Percentiles rank a stretch among this genome's conserved stretches.
These are phyloP conservation scores for Elaeis oleifera DNA, from an alignment of 202 grass and related monocot genomes.

Conservation along the genomic window DNA sequence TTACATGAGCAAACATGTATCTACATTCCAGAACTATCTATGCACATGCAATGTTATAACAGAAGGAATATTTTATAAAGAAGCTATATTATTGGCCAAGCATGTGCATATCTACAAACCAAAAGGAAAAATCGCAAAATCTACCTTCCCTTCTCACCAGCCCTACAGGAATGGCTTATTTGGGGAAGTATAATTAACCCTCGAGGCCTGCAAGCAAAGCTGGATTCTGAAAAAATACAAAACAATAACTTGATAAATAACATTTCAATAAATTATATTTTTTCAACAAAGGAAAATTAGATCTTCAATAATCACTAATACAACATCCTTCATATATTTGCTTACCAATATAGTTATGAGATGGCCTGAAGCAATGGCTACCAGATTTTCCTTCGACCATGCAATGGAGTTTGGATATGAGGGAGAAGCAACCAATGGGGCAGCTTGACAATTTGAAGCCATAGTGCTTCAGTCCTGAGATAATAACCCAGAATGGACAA, in stretches of 20 bases:
- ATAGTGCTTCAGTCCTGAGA: constrained; percentile 21
- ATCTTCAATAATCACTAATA: no score
- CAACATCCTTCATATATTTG: not conserved
- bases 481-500: not conserved
- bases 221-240: constrained; percentile 45
- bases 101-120: not conserved
- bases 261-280: not conserved
- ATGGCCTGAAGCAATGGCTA: constrained; percentile 69
- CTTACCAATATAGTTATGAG: constrained; percentile 69
- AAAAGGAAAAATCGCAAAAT: not conserved
- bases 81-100: no score
- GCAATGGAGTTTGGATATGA: constrained; percentile 66
- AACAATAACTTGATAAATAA: constrained; percentile 7
- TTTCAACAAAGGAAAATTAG: no score
- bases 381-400: constrained; percentile 77
- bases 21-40: no score
- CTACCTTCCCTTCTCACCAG: constrained; percentile 58
- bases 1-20: no score
- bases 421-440: constrained; percentile 51
- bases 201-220: constrained; percentile 45
- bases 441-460: constrained; percentile 44
- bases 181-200: constrained; percentile 42
- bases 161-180: constrained; percentile 53
- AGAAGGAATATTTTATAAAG: no score
- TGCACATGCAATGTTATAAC: no score